Evolutionary conservation across 2,329 filamentous ascomycete species (phyloP).

Genomic region (Trichoderma sp.): DNA sequence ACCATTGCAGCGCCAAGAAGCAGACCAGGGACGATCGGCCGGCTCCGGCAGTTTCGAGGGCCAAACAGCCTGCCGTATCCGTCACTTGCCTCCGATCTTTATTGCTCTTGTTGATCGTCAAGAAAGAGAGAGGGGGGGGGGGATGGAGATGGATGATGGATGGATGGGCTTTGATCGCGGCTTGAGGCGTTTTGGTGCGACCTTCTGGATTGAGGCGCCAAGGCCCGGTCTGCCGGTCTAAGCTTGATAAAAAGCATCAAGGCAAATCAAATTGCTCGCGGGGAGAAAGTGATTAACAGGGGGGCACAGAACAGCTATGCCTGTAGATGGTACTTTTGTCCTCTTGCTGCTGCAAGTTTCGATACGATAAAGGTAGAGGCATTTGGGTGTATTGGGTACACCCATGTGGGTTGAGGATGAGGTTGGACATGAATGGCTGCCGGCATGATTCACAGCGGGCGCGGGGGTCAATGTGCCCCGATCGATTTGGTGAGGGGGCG

Average conservation of each 20-base stretch:
- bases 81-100: slow-evolving; percentile 19
- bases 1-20: too few relatives aligned
- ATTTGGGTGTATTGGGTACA: too few relatives aligned
- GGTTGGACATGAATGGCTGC: not conserved
- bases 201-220: slow-evolving; percentile 22
- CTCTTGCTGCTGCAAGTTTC: too few relatives aligned
- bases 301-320: too few relatives aligned
- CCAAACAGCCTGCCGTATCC: slow-evolving; percentile 25
- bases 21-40: slow-evolving; percentile 1
- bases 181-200: not conserved
- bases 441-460: not conserved
- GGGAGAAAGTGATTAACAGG: too few relatives aligned
- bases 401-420: not conserved
- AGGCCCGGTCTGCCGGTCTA: slow-evolving; percentile 9
- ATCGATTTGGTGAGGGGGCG: not conserved
- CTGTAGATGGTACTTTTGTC: too few relatives aligned
- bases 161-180: too few relatives aligned
- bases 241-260: slow-evolving; percentile 18
- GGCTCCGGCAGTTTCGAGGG: slow-evolving; percentile 22
- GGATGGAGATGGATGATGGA: too few relatives aligned
- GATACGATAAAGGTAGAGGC: too few relatives aligned
- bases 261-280: not conserved
- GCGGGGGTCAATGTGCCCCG: slow-evolving; percentile 12
- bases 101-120: not conserved
- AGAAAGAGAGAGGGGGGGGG: too few relatives aligned